Conservation (phyloP, 2,329 filamentous ascomycete genomes). For the Penicillium sp. region DNA sequence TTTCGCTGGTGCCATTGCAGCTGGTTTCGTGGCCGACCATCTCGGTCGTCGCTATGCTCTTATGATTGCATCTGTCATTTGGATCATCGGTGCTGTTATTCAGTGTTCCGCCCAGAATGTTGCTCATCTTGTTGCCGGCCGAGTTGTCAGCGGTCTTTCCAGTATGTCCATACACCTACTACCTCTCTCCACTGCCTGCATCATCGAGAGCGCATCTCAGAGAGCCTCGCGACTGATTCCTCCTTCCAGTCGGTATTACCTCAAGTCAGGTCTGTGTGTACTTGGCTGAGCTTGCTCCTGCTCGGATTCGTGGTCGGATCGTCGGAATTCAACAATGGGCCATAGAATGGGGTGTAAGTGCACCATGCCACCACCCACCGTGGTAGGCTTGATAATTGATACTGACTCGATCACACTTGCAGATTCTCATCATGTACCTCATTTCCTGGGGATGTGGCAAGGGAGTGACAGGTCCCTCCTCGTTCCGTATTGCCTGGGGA, state of each 20-base stretch:
- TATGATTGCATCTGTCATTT: slow-evolving; percentile 39
- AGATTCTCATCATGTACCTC: slow-evolving; percentile 51
- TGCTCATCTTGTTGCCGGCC: slow-evolving; percentile 52
- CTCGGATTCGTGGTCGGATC: slow-evolving; percentile 48
- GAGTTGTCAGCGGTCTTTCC: slow-evolving; percentile 49
- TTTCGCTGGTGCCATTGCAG: slow-evolving; percentile 62
- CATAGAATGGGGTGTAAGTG: slow-evolving; percentile 43
- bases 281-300: slow-evolving; percentile 49
- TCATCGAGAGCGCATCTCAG: background rate
- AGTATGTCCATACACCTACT: slow-evolving; percentile 16
- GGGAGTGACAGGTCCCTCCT: slow-evolving; percentile 44
- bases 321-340: slow-evolving; percentile 53
- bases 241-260: slow-evolving; percentile 44
- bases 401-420: background rate
- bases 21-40: slow-evolving; percentile 42
- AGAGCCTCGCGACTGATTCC: background rate
- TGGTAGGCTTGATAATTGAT: background rate
- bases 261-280: slow-evolving; percentile 52
- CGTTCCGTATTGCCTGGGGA: slow-evolving; percentile 67
- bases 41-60: slow-evolving; percentile 50
- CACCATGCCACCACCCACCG: too few species aligned
- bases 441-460: slow-evolving; percentile 46
- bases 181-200: too few species aligned
- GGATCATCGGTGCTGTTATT: slow-evolving; percentile 42
- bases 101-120: slow-evolving; percentile 39